Evolutionary conservation across 495 filamentous ascomycete genomes (phyloP).

Genomic region (Diplogelasinospora grovesii): DNA sequence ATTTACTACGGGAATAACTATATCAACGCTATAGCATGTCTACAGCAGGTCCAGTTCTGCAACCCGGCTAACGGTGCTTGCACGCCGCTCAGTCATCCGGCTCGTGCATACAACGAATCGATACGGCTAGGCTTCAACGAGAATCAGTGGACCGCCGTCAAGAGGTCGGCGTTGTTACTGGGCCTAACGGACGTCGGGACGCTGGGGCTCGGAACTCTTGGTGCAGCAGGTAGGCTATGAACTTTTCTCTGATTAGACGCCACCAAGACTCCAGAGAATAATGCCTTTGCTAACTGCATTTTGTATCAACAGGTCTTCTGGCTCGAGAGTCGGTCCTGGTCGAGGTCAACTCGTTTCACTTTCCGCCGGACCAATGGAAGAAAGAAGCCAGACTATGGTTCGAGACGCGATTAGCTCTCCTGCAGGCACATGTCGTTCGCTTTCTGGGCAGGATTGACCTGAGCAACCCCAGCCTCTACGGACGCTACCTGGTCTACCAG

Average conservation of each 20-base stretch:
- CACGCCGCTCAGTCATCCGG: conserved; percentile 4
- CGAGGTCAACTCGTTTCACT: conserved; percentile 1
- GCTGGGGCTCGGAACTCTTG: conserved; percentile 3
- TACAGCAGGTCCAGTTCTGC: conserved; percentile 9
- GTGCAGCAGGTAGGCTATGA: too few relatives aligned
- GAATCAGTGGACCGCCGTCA: background rate
- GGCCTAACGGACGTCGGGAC: conserved; percentile 5
- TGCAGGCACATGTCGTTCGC: conserved; percentile 6
- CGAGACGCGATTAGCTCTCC: conserved; percentile 3
- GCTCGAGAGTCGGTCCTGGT: conserved; percentile 5
- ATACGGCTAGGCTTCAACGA: background rate
- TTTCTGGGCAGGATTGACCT: conserved; percentile 4
- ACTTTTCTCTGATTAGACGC: too few relatives aligned
- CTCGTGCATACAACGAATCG: conserved; percentile 6
- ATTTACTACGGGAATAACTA: conserved; percentile 4
- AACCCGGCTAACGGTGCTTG: background rate
- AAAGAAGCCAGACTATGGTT: conserved; percentile 3
- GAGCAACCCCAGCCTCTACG: conserved; percentile 3
- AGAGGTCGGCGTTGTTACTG: conserved; percentile 4
- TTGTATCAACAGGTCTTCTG: conserved; percentile 1
- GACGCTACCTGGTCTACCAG: conserved; percentile 2
- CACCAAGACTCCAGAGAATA: too few relatives aligned
- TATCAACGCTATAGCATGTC: conserved; percentile 6
- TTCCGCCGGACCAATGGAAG: conserved; percentile 5
- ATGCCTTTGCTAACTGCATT: too few relatives aligned